Evolutionary conservation across 2,329 filamentous ascomycete species (phyloP).

Genomic region (Fusarium penzigii): DNA sequence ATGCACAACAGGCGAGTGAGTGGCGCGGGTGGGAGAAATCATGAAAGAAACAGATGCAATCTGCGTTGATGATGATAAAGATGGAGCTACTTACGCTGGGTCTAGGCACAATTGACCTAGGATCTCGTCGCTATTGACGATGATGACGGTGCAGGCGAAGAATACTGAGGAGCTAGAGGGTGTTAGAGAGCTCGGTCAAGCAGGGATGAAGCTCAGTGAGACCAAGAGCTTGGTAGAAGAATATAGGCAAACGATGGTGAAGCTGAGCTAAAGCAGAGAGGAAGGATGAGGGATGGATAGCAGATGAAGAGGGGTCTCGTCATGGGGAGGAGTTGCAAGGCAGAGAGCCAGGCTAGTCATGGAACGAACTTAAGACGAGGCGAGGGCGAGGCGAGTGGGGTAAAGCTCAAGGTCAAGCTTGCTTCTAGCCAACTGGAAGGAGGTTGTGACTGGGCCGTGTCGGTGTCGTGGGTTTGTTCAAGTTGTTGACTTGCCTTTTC

Average conservation of each 20-base stretch:
- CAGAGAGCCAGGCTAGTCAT: too few species aligned
- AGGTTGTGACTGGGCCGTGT: neutral
- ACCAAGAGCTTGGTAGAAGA: neutral
- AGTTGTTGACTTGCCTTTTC: neutral
- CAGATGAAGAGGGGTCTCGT: slow-evolving; percentile 18
- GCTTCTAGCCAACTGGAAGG: neutral
- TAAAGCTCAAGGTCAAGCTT: slow-evolving; percentile 1
- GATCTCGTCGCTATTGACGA: slow-evolving; percentile 2
- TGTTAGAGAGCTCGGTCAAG: slow-evolving; percentile 5
- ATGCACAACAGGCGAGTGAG: slow-evolving; percentile 1
- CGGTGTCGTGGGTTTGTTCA: slow-evolving; percentile 3
- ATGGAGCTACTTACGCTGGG: slow-evolving; percentile 19
- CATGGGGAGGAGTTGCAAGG: slow-evolving; percentile 19
- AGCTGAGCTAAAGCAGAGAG: slow-evolving; percentile 13
- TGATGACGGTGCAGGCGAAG: slow-evolving; percentile 4
- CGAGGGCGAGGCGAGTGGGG: slow-evolving; percentile 16
- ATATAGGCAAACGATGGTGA: slow-evolving; percentile 4
- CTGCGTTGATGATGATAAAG: slow-evolving; percentile 8
- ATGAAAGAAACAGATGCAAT: slow-evolving; percentile 2
- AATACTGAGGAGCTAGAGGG: neutral
- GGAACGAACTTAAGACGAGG: too few species aligned
- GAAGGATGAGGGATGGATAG: slow-evolving; percentile 12
- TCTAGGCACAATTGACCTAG: slow-evolving; percentile 1
- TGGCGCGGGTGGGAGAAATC: slow-evolving; percentile 3
- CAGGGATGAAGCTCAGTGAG: neutral